Conservation (phyloP, 495 filamentous ascomycete species). For the Delitschia confertaspora region DNA sequence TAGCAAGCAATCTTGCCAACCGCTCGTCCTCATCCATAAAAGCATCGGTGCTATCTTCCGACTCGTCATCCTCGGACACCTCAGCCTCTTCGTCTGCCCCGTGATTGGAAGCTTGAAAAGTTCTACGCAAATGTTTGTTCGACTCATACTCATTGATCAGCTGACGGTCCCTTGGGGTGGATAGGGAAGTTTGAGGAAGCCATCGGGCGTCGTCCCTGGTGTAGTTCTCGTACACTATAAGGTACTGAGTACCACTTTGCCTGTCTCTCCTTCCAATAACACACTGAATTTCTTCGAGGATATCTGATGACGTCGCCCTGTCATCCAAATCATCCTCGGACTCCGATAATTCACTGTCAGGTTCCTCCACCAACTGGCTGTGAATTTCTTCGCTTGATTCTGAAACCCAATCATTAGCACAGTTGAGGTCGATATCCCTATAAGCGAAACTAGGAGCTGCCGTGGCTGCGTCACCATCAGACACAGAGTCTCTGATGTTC, state of each 20-base stretch:
- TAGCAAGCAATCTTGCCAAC: conserved; percentile 33
- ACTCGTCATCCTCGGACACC: conserved; percentile 30
- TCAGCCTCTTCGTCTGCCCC: conserved; percentile 36
- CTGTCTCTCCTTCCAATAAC: conserved; percentile 40
- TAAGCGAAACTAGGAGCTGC: conserved; percentile 5
- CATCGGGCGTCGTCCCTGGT: conserved; percentile 43
- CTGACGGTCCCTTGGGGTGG: conserved; percentile 15
- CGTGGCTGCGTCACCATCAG: not conserved
- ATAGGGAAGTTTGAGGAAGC: conserved; percentile 36
- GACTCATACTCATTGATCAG: conserved; percentile 39
- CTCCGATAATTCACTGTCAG: no score
- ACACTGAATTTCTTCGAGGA: conserved; percentile 25
- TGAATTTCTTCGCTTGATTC: not conserved
- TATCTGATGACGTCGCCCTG: conserved; percentile 36
- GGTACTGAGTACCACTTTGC: conserved; percentile 41
- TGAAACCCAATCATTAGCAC: conserved; percentile 20
- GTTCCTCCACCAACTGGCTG: no score
- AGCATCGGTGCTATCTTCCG: conserved; percentile 35
- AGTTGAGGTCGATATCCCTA: conserved; percentile 16
- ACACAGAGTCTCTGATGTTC: conserved; percentile 44
- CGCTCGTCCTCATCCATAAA: conserved; percentile 31
- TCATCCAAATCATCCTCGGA: conserved; percentile 38
- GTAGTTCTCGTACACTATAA: conserved; percentile 41
- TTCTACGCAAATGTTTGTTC: conserved; percentile 1
- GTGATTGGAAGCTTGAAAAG: no score